phyloP scores from a whole-genome alignment of 1,139 yeast genomes.

The Citeromyces hawaiiensis region DNA sequence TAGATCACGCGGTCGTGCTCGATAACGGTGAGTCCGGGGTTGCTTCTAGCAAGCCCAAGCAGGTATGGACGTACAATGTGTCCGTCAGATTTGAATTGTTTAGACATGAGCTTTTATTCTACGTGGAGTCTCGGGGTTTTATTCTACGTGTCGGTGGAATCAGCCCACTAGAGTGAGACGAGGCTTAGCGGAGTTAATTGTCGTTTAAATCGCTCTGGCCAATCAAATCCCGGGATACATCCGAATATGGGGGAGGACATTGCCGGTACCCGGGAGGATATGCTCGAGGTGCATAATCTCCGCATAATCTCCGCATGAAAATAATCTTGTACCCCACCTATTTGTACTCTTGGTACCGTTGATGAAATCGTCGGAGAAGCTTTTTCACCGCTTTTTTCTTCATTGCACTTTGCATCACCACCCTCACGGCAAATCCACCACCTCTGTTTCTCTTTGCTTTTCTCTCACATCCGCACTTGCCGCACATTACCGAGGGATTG shows the following conservation, averaged over 20 bases:
- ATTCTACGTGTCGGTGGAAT: too few species aligned
- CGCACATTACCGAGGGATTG: neutral
- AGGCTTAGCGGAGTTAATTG: too few species aligned
- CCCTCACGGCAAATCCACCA: too few species aligned
- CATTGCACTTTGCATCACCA: too few species aligned
- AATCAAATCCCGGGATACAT: neutral
- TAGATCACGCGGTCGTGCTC: slow-evolving; percentile 1
- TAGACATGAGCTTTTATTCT: neutral
- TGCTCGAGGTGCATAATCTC: neutral
- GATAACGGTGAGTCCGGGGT: neutral
- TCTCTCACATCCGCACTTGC: neutral
- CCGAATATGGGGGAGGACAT: neutral
- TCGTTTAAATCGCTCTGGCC: neutral
- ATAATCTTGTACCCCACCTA: neutral
- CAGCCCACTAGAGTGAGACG: too few species aligned
- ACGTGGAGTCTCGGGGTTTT: too few species aligned
- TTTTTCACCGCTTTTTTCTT: too few species aligned
- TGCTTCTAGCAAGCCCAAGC: neutral
- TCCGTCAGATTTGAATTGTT: slow-evolving; percentile 1
- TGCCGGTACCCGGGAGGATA: neutral
- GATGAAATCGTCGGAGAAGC: neutral
- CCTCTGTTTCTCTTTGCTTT: too few species aligned
- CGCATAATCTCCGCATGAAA: neutral
- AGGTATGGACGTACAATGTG: neutral
- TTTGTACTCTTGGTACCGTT: neutral